A percentile compares a stretch with the other conserved stretches of the same genome.
These are phyloP conservation scores for Dunaliella primolecta DNA, from an alignment of 139 green algal species.

Conservation along the genomic window DNA sequence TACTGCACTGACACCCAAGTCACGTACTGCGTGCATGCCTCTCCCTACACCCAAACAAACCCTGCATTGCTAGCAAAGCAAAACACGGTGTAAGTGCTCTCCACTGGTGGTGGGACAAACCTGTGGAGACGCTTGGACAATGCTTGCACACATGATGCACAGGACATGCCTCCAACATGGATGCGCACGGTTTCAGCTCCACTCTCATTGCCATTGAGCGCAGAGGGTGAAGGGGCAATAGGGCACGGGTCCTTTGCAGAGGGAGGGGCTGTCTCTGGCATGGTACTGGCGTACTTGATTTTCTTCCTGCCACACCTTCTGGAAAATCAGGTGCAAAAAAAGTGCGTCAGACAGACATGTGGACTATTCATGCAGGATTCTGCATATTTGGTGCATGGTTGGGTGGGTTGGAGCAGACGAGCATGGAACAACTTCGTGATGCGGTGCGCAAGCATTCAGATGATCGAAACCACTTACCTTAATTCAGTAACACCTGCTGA, in stretches of 20 bases:
- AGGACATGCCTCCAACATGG: slow-evolving; percentile 25
- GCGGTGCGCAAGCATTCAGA: no score
- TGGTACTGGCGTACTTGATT: no score
- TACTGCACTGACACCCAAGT: neutral
- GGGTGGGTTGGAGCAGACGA: no score
- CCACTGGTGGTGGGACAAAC: neutral
- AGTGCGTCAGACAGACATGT: neutral
- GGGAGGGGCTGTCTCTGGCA: neutral
- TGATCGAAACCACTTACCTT: no score
- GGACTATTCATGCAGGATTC: neutral
- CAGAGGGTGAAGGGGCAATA: no score
- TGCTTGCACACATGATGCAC: slow-evolving; percentile 14
- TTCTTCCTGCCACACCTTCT: neutral
- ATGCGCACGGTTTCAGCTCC: slow-evolving; percentile 13
- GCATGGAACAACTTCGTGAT: no score
- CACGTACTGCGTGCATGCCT: neutral
- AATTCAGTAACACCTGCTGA: no score
- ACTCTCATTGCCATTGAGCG: neutral
- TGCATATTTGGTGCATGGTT: no score
- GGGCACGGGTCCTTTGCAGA: no score
- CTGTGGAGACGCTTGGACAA: neutral
- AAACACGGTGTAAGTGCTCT: no score
- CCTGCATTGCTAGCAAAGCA: no score
- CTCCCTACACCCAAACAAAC: neutral
- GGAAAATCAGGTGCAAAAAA: neutral